Evolutionary conservation across 2,329 filamentous ascomycete species (phyloP), one percentile per base, ranked within the genome.

Genomic region (Pseudofabraea citricarpa): DNA sequence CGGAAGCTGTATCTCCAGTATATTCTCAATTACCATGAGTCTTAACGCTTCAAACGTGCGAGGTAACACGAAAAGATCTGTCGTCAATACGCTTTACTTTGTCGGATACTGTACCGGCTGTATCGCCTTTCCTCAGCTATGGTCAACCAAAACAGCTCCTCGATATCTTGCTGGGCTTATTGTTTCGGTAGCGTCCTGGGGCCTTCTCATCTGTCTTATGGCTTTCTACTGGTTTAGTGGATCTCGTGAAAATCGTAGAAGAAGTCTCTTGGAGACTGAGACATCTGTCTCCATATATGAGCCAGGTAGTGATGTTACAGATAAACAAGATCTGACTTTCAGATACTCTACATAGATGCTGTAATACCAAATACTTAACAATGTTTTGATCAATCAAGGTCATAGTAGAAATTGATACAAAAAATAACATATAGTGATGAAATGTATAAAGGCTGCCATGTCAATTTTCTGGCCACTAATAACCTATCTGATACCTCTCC

Each of bases 1-100:
- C 20, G 61, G 67, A 20, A 70, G 67, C 2, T 68, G 65, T 41
- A 70, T 72, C 45, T 67, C 67, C 7, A 59, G 64, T 21, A 54
- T 61, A 23, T 66, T 64, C 64, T 66, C 64, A 3, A 64, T 71
- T 18, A 60, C 71, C 1, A 60, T 73, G 7, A 67, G 62, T 2
- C 61, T 74, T 2, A 63, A 60, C 2, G 70, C 71, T 0, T 74
- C 70, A 3, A 75, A 75, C 43, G 64, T 74, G 20, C 71, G 72
- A 40, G 71, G 73, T 0, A 75, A 75, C 52, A 75, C 72, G 1
- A 75, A 75, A 51, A 66, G 68, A 3, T 60, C 70, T 7, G 59
- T 69, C 3, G 66, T 71, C 21, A 72, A 67, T 40, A 64, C 66
- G 5, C 62, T 73, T 53, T 74, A 73, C 55, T 75, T 74, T 56